phyloP scores from a whole-genome alignment of 1,284 basidiomycete species.

The Grifola frondosa region DNA sequence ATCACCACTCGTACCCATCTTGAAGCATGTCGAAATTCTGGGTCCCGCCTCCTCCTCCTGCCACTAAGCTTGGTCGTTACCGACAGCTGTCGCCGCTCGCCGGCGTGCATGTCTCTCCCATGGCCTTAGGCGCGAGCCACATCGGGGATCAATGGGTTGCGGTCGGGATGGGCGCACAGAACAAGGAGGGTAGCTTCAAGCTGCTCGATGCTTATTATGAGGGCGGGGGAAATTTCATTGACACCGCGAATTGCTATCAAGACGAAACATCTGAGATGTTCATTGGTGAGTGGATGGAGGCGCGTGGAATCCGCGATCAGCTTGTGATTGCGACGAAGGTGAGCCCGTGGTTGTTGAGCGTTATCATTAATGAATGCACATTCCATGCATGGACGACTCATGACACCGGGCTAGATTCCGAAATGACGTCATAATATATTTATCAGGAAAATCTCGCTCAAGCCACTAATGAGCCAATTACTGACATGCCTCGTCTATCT shows the following conservation, averaged over 20 bases:
- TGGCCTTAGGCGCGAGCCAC: constrained; percentile 50
- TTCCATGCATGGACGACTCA: no score
- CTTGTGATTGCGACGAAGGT: constrained; percentile 43
- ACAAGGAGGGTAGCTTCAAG: constrained; percentile 37
- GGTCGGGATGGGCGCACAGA: constrained; percentile 36
- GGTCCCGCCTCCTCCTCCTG: constrained; percentile 5
- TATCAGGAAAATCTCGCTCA: no score
- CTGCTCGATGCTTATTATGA: constrained; percentile 49
- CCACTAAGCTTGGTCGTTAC: constrained; percentile 42
- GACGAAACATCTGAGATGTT: constrained; percentile 30
- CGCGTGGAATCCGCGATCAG: constrained; percentile 38
- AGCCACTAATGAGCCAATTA: not conserved
- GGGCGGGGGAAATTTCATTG: constrained; percentile 54
- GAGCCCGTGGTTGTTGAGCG: constrained; percentile 27
- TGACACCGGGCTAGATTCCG: no score
- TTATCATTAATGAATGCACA: no score
- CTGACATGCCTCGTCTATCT: not conserved
- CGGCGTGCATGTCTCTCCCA: constrained; percentile 43
- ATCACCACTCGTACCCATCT: no score
- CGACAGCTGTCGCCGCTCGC: constrained; percentile 40
- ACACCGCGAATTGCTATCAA: constrained; percentile 49
- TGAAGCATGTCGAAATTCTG: no score
- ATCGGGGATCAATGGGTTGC: constrained; percentile 44
- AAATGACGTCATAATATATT: no score
- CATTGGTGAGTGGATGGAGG: constrained; percentile 45